Evolutionary conservation across 805 yeast genomes (phyloP), one percentile per base, ranked within the genome.

Genomic region (Ogataea nakhonphanomensis): DNA sequence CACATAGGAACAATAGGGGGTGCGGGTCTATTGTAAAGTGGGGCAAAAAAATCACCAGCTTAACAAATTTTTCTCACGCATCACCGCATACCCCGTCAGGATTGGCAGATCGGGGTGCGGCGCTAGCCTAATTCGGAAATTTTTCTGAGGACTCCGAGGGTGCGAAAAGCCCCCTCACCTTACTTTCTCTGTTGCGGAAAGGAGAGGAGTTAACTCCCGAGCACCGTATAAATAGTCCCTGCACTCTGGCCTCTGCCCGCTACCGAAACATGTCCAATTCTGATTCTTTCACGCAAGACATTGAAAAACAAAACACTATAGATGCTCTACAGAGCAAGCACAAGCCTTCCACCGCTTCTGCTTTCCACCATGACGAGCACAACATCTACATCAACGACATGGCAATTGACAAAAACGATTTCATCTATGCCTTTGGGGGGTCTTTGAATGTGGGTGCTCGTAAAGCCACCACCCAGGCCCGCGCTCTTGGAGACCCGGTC

Each of bases 341-440:
- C 34, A 33, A 39, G 35, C 38, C 43, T 15, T 43, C 54, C 2
- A 45, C 47, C 13, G 33, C 41, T 26, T 48, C 60, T 2, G 53
- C 57, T 4, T 62, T 62, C 45, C 66, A 72, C 11, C 67, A 63
- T 25, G 74, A 70, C 37, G 61, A 62, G 14, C 68, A 70, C 28
- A 59, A 61, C 44, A 62, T 73, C 29, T 64, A 64, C 41, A 64
- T 73, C 30, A 73, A 71, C 37, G 64, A 66, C 37, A 52, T 58
- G 28, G 60, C 64, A 20, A 73, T 77, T 58, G 66, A 68, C 41
- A 70, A 75, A 39, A 67, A 67, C 22, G 89, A 82, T 41, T 71
- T 82, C 47, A 59, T 77, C 48, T 66, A 67, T 25, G 88, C 86
- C 2, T 79, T 81, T 54, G 85, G 83, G 11, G 85, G 84, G 53